Evolutionary conservation across 2,329 filamentous ascomycete genomes (phyloP), one percentile per base, ranked within the genome.

Genomic region (Graphiopsis chlorocephala): DNA sequence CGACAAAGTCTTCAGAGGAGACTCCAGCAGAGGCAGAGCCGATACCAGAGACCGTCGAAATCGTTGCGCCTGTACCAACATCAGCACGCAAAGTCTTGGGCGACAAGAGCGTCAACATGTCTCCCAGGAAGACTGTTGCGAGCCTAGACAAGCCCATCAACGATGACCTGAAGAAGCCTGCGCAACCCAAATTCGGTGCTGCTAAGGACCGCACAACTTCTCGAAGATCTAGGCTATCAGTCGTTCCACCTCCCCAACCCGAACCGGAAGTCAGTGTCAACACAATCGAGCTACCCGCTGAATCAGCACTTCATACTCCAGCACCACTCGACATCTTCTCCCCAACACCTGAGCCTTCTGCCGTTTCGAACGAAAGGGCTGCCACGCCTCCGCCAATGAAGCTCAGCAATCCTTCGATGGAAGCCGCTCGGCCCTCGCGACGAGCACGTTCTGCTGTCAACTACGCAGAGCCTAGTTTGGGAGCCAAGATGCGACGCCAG

Each of bases 401-500:
- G 55, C 71, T 81, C 0, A 71, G 68, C 61, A 74, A 74, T 29
- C 68, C 71, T 26, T 76, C 78, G 4, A 61, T 61, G n/a, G 72
- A 72, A 64, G 71, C 68, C 45, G 72, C 71, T 20, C 73, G 81
- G 35, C 78, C 80, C 12, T 80, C 78, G 2, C 76, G 82, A 63
- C 76, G 82, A 65, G 80, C 80, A 15, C 75, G 81, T 26, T 73
- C 79, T 20, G 76, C 79, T 35, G 80, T 83, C 57, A 82, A 79
- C 71, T 83, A 83, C 66, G 80, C 81, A 14, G 81, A 83, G 67
- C 82, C 82, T 1, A 81, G 76, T 57, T 72, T 83, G 17, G 75
- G 75, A 53, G 78, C 76, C 17, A 84, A 84, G 69, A 83, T 84
- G 81, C 75, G 82, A 23, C 76, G 82, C 28, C 80, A 81, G 1